Percentiles rank a stretch among this genome's conserved stretches.
Evolutionary conservation across 345 rosid genomes (phyloP).

Genomic region (Eucalyptus leucophloia): DNA sequence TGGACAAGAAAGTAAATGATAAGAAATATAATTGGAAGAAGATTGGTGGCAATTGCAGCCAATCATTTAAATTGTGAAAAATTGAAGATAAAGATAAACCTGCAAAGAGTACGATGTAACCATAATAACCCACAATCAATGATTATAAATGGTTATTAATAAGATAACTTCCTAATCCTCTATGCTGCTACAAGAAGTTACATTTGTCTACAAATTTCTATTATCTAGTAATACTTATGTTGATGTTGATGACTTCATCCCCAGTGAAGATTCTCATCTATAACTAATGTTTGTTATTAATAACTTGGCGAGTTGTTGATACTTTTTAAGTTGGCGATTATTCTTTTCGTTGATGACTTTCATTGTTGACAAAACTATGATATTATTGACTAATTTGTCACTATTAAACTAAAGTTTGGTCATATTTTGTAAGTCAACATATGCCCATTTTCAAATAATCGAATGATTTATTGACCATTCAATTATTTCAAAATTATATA

Average conservation of each 20-base stretch:
- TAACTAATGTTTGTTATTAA: too few species aligned
- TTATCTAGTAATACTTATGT: neutral
- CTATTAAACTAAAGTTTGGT: neutral
- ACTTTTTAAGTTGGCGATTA: neutral
- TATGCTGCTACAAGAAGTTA: neutral
- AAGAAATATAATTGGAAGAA: neutral
- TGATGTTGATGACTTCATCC: neutral
- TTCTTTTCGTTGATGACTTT: neutral
- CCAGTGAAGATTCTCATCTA: neutral
- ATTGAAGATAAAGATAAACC: neutral
- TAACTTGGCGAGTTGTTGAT: neutral
- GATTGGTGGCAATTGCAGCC: neutral
- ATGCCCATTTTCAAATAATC: neutral
- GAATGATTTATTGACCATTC: neutral
- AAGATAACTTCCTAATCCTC: neutral
- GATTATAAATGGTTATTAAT: neutral
- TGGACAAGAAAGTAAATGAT: neutral
- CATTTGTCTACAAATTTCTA: neutral
- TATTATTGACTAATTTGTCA: neutral
- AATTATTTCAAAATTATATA: too few species aligned
- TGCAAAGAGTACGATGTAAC: neutral
- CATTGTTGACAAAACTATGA: neutral
- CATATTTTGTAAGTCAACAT: neutral
- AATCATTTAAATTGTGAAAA: neutral
- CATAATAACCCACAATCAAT: neutral